Base-by-base conservation (phyloP, 2,329 filamentous ascomycete genomes). In the Kalaharituber pfeilii region DNA sequence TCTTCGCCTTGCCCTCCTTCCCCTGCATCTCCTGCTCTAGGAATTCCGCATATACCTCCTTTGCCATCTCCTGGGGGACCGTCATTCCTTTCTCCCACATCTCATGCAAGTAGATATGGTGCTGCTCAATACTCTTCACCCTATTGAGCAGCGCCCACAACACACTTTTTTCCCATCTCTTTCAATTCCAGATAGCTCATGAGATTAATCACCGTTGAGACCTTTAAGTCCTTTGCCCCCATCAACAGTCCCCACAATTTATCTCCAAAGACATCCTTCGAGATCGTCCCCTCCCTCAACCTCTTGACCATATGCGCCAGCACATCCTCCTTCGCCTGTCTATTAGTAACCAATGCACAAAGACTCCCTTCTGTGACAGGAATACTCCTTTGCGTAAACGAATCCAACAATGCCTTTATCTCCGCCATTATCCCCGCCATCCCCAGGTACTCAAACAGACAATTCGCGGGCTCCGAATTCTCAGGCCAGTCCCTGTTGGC, bases 201-300 rank as follows among this genome's bases (percentile, higher is more conserved):
- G 18, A 60, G 62, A 7, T 49, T 36, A 7, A 55, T 59, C 5
- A 62, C 29, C 30, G 56, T 56, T 13, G 24, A 47, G 13, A 53
- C 57, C 18, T 57, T 52, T 22, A 62, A 55, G 26, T 47, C 45
- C 26, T 50, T 50, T 28, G 58, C 58, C 3, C 49, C 55, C 13
- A 62, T 50, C 8, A 62, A 54, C 15, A 56, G 54, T 1, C 57
- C 59, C 62, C 62, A 64, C 45, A 64, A 64, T 5, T 30, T 22
- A 49, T 64, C 62, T 6, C 57, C 57, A 47, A 63, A 57, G n/a
- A 52, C 56, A 8, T 51, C 30, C 4, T n/a, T 53, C 22, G 47
- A 39, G 13, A 61, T 47, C 42, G 15, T 47, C 24, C 42, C 27
- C 18, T 53, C 53, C 25, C 55, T 62, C 6, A 51, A 44, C 24